A percentile compares a stretch with the other conserved stretches of the same genome.
phyloP scores from a whole-genome alignment of 2,329 filamentous ascomycete genomes.

The Dactylellina leptospora region DNA sequence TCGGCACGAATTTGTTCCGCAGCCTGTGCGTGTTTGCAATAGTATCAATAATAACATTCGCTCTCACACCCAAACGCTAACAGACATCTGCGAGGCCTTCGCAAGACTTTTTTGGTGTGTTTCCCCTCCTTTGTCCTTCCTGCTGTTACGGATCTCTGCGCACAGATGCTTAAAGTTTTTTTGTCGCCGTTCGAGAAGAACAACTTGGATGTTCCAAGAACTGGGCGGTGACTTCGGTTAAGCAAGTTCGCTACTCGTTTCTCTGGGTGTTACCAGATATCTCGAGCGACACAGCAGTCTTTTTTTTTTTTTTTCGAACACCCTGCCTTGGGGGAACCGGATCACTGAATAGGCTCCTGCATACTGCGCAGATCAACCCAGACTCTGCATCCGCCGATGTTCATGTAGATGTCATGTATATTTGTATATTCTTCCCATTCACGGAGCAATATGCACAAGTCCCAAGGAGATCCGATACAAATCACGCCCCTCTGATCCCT shows the following conservation, averaged over 20 bases:
- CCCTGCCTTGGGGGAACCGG: conserved; percentile 14
- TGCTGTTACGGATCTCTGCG: neutral
- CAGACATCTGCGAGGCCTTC: too few relatives aligned
- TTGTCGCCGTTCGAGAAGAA: conserved; percentile 14
- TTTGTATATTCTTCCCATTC: conserved; percentile 4
- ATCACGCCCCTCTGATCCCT: conserved; percentile 29
- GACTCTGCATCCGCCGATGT: conserved; percentile 9
- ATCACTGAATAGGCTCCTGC: conserved; percentile 23
- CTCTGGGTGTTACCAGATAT: conserved; percentile 12
- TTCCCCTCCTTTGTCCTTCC: conserved; percentile 22
- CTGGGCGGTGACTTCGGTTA: conserved; percentile 33
- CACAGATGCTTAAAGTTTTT: conserved; percentile 40
- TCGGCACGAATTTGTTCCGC: neutral
- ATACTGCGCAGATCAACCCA: conserved; percentile 31
- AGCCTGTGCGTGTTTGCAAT: neutral
- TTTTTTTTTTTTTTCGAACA: neutral
- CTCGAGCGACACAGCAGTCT: neutral
- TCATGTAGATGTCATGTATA: neutral
- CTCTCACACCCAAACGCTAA: neutral
- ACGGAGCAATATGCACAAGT: conserved; percentile 2
- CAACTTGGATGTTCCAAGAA: conserved; percentile 16
- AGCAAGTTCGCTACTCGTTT: conserved; percentile 32
- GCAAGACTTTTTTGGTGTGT: neutral
- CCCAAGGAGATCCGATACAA: conserved; percentile 18
- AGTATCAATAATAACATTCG: too few relatives aligned